A percentile compares a stretch with the other conserved stretches of the same genome.
phyloP scores from a whole-genome alignment of 495 filamentous ascomycete species.

The Letharia lupina region DNA sequence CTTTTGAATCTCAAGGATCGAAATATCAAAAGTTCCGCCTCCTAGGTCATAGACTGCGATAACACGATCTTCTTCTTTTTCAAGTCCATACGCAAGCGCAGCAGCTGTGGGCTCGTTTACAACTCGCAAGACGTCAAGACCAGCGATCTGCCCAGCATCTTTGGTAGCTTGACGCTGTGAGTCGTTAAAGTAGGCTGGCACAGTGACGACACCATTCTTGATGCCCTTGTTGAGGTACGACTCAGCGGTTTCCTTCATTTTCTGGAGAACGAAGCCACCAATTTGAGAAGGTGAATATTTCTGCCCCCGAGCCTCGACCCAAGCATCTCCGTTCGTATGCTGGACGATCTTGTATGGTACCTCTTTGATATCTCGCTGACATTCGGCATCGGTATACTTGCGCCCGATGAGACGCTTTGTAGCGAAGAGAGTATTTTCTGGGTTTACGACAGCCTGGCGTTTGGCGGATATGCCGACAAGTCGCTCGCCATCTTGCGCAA shows the following conservation, averaged over 20 bases:
- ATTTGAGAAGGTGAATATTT: constrained; percentile 98
- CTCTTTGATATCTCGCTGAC: constrained; percentile 96
- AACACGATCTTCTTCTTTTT: constrained; percentile 84
- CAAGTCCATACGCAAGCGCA: constrained; percentile 88
- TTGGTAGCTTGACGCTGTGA: constrained; percentile 96
- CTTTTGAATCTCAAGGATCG: constrained; percentile 93
- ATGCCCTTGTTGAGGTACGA: constrained; percentile 78
- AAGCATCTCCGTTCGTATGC: constrained; percentile 95
- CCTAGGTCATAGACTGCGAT: constrained; percentile 97
- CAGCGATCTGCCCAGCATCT: constrained; percentile 93
- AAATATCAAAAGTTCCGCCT: constrained; percentile 99
- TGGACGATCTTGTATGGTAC: constrained; percentile 99
- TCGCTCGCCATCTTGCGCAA: constrained; percentile 94
- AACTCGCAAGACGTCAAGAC: constrained; percentile 91
- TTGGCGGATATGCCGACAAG: constrained; percentile 97
- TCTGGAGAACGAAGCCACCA: constrained; percentile 91
- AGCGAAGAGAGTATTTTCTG: constrained; percentile 97
- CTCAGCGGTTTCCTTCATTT: constrained; percentile 99
- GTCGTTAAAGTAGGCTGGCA: constrained; percentile 97
- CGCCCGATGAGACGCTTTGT: constrained; percentile 99
- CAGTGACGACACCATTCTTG: constrained; percentile 94
- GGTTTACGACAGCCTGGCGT: constrained; percentile 98
- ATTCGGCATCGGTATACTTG: constrained; percentile 93
- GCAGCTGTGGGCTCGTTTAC: constrained; percentile 96
- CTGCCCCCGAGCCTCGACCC: constrained; percentile 91